A percentile compares a stretch with the other conserved stretches of the same genome.
Evolutionary conservation across 768 basidiomycete species (phyloP).

Genomic region (Sporobolomyces roseus): DNA sequence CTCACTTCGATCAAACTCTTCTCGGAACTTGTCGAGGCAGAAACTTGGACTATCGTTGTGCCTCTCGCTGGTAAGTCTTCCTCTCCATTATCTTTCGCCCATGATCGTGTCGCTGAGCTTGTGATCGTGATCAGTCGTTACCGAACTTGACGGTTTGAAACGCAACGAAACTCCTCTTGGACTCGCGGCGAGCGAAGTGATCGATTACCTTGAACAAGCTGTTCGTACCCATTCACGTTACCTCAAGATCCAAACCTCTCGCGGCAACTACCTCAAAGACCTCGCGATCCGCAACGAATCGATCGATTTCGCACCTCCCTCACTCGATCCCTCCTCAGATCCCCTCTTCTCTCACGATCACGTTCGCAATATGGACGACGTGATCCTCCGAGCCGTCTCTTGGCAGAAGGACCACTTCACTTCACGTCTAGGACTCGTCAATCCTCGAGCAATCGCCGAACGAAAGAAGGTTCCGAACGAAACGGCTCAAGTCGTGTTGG

Average conservation of each 20-base stretch:
- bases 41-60: constrained; percentile 80
- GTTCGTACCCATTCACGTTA: constrained; percentile 68
- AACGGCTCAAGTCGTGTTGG: constrained; percentile 73
- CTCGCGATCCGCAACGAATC: constrained; percentile 78
- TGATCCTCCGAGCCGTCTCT: constrained; percentile 83
- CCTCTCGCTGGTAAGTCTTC: constrained; percentile 63
- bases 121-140: constrained; percentile 59
- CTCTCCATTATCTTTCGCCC: background rate
- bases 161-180: constrained; percentile 63
- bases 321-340: constrained; percentile 44
- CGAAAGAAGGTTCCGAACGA: constrained; percentile 48
- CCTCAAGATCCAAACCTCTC: constrained; percentile 90
- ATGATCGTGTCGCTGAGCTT: background rate
- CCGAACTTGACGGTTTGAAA: constrained; percentile 90
- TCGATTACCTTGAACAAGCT: constrained; percentile 67
- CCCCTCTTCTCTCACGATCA: constrained; percentile 44
- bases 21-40: constrained; percentile 68
- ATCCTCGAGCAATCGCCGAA: constrained; percentile 47
- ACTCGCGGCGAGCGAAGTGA: constrained; percentile 66
- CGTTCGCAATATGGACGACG: constrained; percentile 86
- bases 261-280: constrained; percentile 85
- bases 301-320: constrained; percentile 58
- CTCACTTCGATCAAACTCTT: constrained; percentile 75
- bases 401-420: constrained; percentile 94
- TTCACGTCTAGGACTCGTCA: constrained; percentile 72